Percentiles rank a stretch among this genome's conserved stretches.
Evolutionary conservation across 2,329 filamentous ascomycete species (phyloP).

Genomic region (Penicillium sp.): DNA sequence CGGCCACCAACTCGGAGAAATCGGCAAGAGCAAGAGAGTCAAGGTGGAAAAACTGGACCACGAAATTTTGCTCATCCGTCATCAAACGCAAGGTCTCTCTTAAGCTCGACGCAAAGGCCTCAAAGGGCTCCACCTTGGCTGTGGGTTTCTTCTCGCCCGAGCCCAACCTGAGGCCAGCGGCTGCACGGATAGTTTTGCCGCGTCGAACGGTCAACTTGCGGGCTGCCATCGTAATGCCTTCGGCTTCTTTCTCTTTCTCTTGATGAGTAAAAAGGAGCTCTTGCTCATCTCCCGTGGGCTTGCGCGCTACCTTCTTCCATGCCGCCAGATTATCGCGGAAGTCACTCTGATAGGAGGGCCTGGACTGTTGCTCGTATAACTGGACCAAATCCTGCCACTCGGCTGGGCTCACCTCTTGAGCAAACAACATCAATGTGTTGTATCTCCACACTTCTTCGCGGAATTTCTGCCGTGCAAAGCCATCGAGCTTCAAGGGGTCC

Average conservation of each 20-base stretch:
- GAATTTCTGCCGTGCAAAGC: slow-evolving; percentile 63
- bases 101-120: slow-evolving; percentile 72
- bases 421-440: slow-evolving; percentile 78
- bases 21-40: slow-evolving; percentile 76
- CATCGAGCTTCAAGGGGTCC: slow-evolving; percentile 58
- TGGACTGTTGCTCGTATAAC: slow-evolving; percentile 72
- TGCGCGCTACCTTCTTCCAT: slow-evolving; percentile 75
- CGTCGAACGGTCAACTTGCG: slow-evolving; percentile 90
- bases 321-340: slow-evolving; percentile 69
- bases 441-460: slow-evolving; percentile 79
- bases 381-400: slow-evolving; percentile 77
- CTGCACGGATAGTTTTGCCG: slow-evolving; percentile 63
- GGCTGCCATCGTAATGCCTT: slow-evolving; percentile 63
- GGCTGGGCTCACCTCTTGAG: slow-evolving; percentile 71
- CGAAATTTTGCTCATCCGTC: slow-evolving; percentile 91
- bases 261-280: slow-evolving; percentile 85
- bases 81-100: slow-evolving; percentile 78
- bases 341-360: slow-evolving; percentile 71
- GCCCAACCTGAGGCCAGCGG: slow-evolving; percentile 40
- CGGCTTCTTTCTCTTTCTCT: slow-evolving; percentile 78
- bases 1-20: slow-evolving; percentile 72
- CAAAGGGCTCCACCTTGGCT: slow-evolving; percentile 65
- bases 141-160: slow-evolving; percentile 53
- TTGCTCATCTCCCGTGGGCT: slow-evolving; percentile 67
- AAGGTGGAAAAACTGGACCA: slow-evolving; percentile 94